Conservation (phyloP, 2,329 filamentous ascomycete species). For the Rutstroemia sp. region DNA sequence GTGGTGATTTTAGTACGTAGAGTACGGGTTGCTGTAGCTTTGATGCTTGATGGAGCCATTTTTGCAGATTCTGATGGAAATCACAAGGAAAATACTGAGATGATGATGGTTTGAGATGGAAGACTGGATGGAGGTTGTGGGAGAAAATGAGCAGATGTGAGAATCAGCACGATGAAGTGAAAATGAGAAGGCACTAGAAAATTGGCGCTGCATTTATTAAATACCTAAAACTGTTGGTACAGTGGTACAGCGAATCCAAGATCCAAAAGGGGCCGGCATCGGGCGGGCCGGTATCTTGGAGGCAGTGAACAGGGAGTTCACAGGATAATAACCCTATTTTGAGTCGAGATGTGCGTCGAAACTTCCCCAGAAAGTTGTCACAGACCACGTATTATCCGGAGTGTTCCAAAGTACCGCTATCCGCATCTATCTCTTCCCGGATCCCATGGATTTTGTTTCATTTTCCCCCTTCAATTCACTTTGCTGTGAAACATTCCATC, state of each 20-base stretch:
- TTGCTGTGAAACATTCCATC: not conserved
- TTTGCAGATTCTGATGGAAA: not conserved
- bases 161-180: not conserved
- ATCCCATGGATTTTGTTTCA: not conserved
- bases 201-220: not conserved
- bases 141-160: not conserved
- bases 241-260: not conserved
- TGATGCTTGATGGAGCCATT: slow-evolving; percentile 6
- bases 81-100: not conserved
- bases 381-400: not conserved
- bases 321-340: not conserved
- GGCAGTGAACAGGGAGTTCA: not conserved
- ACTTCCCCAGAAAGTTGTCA: not conserved
- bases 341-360: not conserved
- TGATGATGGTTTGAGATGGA: not conserved
- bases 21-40: not conserved
- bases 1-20: slow-evolving; percentile 4
- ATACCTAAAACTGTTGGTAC: not conserved
- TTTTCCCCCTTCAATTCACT: not conserved
- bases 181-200: not conserved
- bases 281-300: not conserved
- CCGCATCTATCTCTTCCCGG: not conserved
- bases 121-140: not conserved
- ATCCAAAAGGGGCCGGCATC: not conserved
- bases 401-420: not conserved